Percentiles rank a stretch among this genome's conserved stretches.
phyloP scores from a whole-genome alignment of 768 basidiomycete genomes.

The Tulasnella sp. region DNA sequence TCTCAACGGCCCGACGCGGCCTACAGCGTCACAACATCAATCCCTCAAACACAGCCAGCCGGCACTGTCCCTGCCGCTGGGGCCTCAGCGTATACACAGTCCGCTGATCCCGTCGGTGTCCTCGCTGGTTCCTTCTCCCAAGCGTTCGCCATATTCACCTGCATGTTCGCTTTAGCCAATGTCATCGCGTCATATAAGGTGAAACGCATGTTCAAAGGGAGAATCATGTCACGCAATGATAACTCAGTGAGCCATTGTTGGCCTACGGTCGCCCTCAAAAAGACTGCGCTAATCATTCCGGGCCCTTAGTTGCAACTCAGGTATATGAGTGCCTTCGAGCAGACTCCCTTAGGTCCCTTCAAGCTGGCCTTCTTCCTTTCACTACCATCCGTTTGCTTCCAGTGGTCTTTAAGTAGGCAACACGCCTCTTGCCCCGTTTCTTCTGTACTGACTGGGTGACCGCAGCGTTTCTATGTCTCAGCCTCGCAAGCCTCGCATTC shows the following conservation, averaged over 20 bases:
- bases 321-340: not conserved
- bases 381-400: constrained; percentile 1
- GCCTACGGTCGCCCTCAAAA: no score
- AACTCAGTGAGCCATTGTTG: not conserved
- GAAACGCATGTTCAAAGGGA: constrained; percentile 6
- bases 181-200: not conserved
- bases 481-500: not conserved
- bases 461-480: not conserved
- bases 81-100: not conserved
- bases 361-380: constrained; percentile 5
- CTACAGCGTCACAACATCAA: not conserved
- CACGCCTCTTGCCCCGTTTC: not conserved
- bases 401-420: constrained; percentile 9
- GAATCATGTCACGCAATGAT: constrained; percentile 9
- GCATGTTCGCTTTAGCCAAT: constrained; percentile 4
- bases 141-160: constrained; percentile 9
- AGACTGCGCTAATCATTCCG: not conserved
- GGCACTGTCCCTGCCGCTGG: not conserved
- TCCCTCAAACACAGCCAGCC: not conserved
- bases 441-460: not conserved
- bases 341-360: not conserved
- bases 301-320: not conserved
- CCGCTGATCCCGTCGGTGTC: not conserved
- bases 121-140: not conserved
- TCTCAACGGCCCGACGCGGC: not conserved